Evolutionary conservation across 1,284 basidiomycete genomes (phyloP), one percentile per base, ranked within the genome.

Genomic region (Sparassis latifolia): DNA sequence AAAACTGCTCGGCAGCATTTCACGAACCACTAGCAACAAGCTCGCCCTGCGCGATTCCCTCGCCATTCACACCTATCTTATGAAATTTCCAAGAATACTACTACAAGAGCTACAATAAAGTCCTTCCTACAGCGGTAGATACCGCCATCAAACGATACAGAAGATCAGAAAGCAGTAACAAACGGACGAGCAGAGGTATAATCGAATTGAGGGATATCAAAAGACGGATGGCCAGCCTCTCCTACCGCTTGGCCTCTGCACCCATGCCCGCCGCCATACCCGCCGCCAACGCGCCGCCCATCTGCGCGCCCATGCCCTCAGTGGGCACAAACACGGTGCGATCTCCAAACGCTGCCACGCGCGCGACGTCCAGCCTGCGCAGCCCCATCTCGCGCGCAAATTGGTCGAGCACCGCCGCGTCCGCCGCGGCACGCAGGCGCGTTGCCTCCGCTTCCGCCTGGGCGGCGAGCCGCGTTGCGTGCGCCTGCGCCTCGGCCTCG

Each of bases 341-440:
- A 45, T 75, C 62, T 4, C 87, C 88, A 59, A 79, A 90, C 3
- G 87, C 86, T 46, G 68, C 60, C 31, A 89, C 72, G 45, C 80
- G 75, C 38, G 69, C 59, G 32, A 90, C 76, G 50, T 90, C 88
- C 53, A 83, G 69, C 44, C 87, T 70, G 41, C 80, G 71, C 52
- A 86, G 60, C 62, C 79, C 77, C 85, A 89, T 89, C 69, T 89
- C 85, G 43, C 82, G 76, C 4, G 87, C 86, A 61, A 86, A 90
- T 47, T 70, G 66, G 58, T 89, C 82, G 27, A 67, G 56, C 29
- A 89, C 81, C 37, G 72, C 66, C 7, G 73, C 67, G 55, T 88
- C 85, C 2, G 85, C 86, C 3, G 67, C 55, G 0, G 86, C 81
- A 58, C 80, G 86, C 57, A 80, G 74, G 33, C 77, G 76, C 44